Percentiles rank a stretch among this genome's conserved stretches.
These are phyloP conservation scores for Mrakia frigida DNA, from an alignment of 768 basidiomycete species.

Conservation along the genomic window DNA sequence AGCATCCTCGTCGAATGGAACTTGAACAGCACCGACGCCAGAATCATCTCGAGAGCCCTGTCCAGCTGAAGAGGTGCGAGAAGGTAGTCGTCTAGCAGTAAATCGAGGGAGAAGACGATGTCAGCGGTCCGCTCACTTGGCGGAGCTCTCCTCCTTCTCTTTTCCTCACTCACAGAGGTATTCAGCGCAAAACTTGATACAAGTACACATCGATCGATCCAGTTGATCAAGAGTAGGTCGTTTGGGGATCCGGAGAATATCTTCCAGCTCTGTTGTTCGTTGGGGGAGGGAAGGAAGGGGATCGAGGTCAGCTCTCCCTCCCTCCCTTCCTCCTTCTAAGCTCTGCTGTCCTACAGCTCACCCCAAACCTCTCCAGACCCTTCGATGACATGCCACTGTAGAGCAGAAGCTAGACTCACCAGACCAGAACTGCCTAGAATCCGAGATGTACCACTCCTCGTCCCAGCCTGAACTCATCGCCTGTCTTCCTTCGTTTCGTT, in stretches of 20 bases:
- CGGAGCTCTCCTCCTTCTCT: background rate
- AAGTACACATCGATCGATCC: conserved; percentile 72
- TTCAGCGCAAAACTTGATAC: conserved; percentile 68
- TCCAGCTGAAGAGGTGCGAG: conserved; percentile 76
- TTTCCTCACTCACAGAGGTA: conserved; percentile 75
- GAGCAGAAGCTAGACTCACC: background rate
- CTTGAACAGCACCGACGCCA: conserved; percentile 78
- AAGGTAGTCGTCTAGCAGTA: conserved; percentile 66
- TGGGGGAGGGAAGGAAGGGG: background rate
- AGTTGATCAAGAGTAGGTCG: conserved; percentile 64
- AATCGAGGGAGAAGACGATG: conserved; percentile 29
- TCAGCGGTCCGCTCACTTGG: background rate
- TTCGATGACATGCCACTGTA: background rate
- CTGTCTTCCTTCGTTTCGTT: too few relatives aligned
- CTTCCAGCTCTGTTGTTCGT: conserved; percentile 80
- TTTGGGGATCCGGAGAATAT: conserved; percentile 63
- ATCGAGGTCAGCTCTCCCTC: background rate
- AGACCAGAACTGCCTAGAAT: background rate
- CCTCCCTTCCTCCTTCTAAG: background rate
- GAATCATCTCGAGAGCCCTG: conserved; percentile 68
- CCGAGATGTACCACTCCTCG: background rate
- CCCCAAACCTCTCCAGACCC: background rate
- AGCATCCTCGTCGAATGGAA: conserved; percentile 92
- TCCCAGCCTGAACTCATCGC: conserved; percentile 1
- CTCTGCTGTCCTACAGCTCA: background rate